Evolutionary conservation across 2,329 filamentous ascomycete genomes (phyloP).

Genomic region (Scorias spongiosa): DNA sequence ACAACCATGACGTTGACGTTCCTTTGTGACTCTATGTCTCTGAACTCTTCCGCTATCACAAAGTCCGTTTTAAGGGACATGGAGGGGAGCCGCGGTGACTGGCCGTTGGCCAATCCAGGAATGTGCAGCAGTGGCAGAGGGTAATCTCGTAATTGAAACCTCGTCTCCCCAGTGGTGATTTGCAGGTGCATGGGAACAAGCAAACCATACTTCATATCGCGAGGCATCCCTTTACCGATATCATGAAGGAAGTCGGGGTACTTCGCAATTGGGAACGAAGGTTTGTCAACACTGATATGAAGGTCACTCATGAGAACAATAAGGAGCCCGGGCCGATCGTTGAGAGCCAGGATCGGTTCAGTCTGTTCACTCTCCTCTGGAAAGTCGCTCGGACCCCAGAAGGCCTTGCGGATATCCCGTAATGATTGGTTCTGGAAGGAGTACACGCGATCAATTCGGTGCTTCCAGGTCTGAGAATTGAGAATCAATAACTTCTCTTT

Average conservation of each 20-base stretch:
- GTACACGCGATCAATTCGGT: conserved; percentile 67
- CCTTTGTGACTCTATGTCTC: conserved; percentile 63
- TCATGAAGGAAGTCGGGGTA: conserved; percentile 72
- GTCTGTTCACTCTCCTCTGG: conserved; percentile 69
- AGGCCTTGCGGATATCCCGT: conserved; percentile 60
- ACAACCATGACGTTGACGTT: conserved; percentile 73
- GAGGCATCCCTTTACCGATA: conserved; percentile 93
- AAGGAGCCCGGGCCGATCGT: conserved; percentile 72
- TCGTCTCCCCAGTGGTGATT: conserved; percentile 78
- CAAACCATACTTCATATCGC: conserved; percentile 77
- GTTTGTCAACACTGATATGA: conserved; percentile 76
- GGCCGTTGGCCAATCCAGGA: conserved; percentile 62
- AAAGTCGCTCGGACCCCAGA: conserved; percentile 68
- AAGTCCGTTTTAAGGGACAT: conserved; percentile 80
- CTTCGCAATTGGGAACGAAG: conserved; percentile 71
- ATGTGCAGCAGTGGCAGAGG: conserved; percentile 85
- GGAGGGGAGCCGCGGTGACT: conserved; percentile 65
- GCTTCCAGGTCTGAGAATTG: conserved; percentile 85
- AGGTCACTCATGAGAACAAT: conserved; percentile 68
- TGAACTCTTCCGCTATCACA: conserved; percentile 86
- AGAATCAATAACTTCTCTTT: conserved; percentile 58
- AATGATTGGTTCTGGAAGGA: conserved; percentile 56
- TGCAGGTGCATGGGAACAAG: conserved; percentile 81
- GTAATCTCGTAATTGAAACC: conserved; percentile 80
- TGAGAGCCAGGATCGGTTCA: conserved; percentile 74